These are phyloP conservation scores for Blastobotrys petasosporus DNA, from an alignment of 1,139 yeast species.

Conservation along the genomic window DNA sequence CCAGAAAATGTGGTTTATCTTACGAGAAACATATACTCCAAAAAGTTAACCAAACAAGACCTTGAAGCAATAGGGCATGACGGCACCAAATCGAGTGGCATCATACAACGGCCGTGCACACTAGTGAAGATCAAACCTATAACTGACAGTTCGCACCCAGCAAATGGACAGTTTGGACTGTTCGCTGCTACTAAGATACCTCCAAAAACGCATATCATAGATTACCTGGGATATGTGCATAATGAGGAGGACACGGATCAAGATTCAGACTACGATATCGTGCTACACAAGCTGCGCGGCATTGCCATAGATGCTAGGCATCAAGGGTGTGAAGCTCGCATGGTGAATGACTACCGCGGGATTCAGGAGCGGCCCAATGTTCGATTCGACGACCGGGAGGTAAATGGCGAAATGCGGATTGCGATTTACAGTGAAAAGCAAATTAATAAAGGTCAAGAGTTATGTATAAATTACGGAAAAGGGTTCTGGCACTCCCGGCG, in stretches of 20 bases:
- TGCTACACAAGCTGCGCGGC: constrained; percentile 20
- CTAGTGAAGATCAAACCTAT: constrained; percentile 22
- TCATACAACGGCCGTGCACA: constrained; percentile 14
- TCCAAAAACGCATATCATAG: constrained; percentile 24
- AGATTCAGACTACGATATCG: constrained; percentile 26
- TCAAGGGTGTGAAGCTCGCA: constrained; percentile 28
- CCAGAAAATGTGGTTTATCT: constrained; percentile 17
- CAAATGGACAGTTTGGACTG: constrained; percentile 27
- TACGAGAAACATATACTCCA: constrained; percentile 19
- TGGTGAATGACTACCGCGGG: constrained; percentile 31
- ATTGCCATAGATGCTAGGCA: constrained; percentile 26
- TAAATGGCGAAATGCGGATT: constrained; percentile 21
- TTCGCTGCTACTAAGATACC: constrained; percentile 24
- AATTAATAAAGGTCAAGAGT: constrained; percentile 24
- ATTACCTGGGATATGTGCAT: constrained; percentile 28
- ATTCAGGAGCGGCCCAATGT: constrained; percentile 24
- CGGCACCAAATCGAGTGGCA: not conserved
- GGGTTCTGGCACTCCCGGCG: constrained; percentile 23
- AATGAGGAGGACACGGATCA: constrained; percentile 22
- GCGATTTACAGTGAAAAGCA: constrained; percentile 23
- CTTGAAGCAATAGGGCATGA: constrained; percentile 14
- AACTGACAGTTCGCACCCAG: constrained; percentile 25
- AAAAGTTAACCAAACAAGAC: constrained; percentile 14
- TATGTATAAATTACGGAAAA: constrained; percentile 27
- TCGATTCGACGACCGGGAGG: constrained; percentile 23